Percentiles rank a stretch among this genome's conserved stretches.
Evolutionary conservation across 108 stramenopile genomes (phyloP).

Genomic region (Cyclostephanos invisitatus): DNA sequence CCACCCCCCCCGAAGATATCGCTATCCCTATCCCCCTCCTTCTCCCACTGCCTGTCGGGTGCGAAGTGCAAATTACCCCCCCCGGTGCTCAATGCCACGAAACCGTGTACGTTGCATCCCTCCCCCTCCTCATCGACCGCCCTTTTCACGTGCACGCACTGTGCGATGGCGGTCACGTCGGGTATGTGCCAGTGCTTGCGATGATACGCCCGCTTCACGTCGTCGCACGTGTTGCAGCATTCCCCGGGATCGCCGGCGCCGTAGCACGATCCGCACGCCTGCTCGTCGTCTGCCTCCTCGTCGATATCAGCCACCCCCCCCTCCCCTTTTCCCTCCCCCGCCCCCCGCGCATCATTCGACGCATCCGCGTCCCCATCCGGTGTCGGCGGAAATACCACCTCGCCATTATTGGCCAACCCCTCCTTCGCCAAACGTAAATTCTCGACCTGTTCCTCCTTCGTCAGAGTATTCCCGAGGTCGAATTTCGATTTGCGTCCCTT

Average conservation of each 20-base stretch:
- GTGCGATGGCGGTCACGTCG: constrained; percentile 53
- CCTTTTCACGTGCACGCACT: constrained; percentile 52
- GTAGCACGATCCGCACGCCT: constrained; percentile 93
- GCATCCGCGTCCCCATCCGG: constrained; percentile 13
- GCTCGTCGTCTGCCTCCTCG: constrained; percentile 47
- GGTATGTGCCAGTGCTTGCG: constrained; percentile 85
- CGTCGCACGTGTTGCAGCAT: constrained; percentile 97
- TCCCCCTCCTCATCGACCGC: constrained; percentile 64
- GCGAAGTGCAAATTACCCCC: constrained; percentile 97
- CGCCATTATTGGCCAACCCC: constrained; percentile 1
- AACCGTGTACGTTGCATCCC: constrained; percentile 93
- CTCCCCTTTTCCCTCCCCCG: neutral
- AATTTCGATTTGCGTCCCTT: constrained; percentile 60
- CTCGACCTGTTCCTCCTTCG: constrained; percentile 57
- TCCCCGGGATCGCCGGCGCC: constrained; percentile 90
- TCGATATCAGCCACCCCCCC: constrained; percentile 20
- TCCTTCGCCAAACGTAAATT: constrained; percentile 22
- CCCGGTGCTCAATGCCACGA: constrained; percentile 78
- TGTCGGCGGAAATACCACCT: too few relatives aligned
- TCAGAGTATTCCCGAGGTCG: constrained; percentile 81
- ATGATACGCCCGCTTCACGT: constrained; percentile 91
- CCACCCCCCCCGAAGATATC: constrained; percentile 4
- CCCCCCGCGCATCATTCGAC: neutral
- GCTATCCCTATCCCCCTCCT: constrained; percentile 36
- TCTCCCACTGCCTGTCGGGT: constrained; percentile 73